A percentile compares a stretch with the other conserved stretches of the same genome.
Evolutionary conservation across 2,329 filamentous ascomycete genomes (phyloP).

Genomic region (Stachybotrys chartarum): DNA sequence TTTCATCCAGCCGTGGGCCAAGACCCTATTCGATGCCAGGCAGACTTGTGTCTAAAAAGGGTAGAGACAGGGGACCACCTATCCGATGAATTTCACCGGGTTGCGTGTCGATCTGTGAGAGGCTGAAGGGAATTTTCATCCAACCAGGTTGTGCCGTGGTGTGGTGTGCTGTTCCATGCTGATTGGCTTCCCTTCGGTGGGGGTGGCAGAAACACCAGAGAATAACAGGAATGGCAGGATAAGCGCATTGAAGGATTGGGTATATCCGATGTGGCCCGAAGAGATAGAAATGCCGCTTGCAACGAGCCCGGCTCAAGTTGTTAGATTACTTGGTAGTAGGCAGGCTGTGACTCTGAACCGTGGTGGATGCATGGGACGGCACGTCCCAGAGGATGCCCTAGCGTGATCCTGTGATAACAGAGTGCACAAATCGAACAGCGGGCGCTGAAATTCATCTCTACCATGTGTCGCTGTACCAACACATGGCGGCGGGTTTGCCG

Average conservation of each 20-base stretch:
- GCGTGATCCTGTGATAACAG: not conserved
- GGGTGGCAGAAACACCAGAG: not conserved
- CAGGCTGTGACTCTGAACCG: not conserved
- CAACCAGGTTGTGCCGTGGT: not conserved
- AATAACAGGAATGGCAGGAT: not conserved
- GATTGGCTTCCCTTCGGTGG: not conserved
- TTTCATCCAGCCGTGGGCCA: no score
- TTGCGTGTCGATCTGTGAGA: slow-evolving; percentile 26
- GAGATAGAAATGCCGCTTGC: no score
- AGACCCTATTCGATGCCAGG: no score
- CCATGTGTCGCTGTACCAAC: no score
- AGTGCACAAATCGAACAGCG: not conserved
- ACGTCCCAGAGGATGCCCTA: not conserved
- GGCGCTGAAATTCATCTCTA: no score
- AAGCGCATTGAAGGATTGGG: not conserved
- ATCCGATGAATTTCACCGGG: not conserved
- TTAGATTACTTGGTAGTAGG: not conserved
- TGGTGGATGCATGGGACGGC: not conserved
- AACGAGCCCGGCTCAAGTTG: no score
- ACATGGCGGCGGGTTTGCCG: no score
- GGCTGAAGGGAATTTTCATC: slow-evolving; percentile 12
- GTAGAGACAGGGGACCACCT: not conserved
- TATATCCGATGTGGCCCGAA: not conserved
- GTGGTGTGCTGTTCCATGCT: not conserved
- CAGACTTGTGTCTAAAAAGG: no score